Evolutionary conservation across 2,329 filamentous ascomycete species (phyloP).

Genomic region (Decorospora gaudefroyi): DNA sequence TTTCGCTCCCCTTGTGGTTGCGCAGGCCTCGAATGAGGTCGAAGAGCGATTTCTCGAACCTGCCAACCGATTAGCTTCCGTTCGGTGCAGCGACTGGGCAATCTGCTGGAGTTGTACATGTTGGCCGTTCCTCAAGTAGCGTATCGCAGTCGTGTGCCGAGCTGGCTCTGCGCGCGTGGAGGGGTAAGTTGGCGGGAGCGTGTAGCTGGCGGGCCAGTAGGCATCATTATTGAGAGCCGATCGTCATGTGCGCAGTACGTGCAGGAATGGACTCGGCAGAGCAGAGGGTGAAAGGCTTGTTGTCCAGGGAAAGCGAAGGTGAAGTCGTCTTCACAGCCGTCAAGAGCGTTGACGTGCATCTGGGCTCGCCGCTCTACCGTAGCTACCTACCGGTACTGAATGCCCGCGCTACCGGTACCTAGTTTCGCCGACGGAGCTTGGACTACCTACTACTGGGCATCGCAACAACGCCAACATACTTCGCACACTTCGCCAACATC

Average conservation of each 20-base stretch:
- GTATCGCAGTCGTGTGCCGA: conserved; percentile 25
- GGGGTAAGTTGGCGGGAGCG: conserved; percentile 36
- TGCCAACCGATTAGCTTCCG: conserved; percentile 48
- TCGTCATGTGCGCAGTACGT: conserved; percentile 17
- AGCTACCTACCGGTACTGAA: no score
- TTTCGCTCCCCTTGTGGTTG: conserved; percentile 93
- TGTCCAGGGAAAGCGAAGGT: conserved; percentile 1
- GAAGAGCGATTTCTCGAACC: conserved; percentile 99
- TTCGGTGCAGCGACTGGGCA: background rate
- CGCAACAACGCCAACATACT: conserved; percentile 8
- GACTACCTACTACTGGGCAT: conserved; percentile 12
- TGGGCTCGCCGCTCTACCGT: no score
- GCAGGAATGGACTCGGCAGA: conserved; percentile 2
- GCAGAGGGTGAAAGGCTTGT: background rate
- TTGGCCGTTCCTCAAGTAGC: conserved; percentile 22
- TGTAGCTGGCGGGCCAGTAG: conserved; percentile 30
- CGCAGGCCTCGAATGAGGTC: conserved; percentile 96
- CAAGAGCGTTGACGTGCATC: conserved; percentile 18
- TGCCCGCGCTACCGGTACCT: conserved; percentile 8
- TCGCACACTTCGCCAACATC: background rate
- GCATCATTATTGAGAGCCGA: conserved; percentile 40
- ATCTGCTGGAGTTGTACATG: conserved; percentile 26
- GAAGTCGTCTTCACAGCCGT: background rate
- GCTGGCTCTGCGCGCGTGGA: conserved; percentile 26
- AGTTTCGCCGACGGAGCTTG: conserved; percentile 28